Percentiles rank a stretch among this genome's conserved stretches.
Conservation (phyloP, 2,329 filamentous ascomycete genomes). For the Penicillium sp. region DNA sequence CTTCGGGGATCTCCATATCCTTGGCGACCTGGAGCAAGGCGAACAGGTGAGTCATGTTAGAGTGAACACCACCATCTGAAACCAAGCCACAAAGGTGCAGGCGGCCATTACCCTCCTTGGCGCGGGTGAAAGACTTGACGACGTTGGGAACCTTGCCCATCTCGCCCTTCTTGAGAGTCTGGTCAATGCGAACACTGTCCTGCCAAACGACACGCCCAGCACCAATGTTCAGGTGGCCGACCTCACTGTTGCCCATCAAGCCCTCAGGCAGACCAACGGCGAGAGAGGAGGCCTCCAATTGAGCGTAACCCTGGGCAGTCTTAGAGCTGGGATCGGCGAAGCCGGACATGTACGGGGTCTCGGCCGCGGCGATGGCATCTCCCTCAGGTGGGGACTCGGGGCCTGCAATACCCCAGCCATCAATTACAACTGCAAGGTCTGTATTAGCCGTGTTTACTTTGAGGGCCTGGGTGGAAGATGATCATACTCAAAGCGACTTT, state of each 20-base stretch:
- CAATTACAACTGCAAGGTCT: conserved; percentile 77
- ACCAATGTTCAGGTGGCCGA: conserved; percentile 97
- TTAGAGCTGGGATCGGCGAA: conserved; percentile 65
- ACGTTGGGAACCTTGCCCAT: conserved; percentile 73
- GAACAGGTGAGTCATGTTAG: conserved; percentile 91
- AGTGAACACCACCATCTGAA: conserved; percentile 93
- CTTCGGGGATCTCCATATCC: conserved; percentile 77
- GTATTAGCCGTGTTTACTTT: conserved; percentile 16
- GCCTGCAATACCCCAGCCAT: conserved; percentile 91
- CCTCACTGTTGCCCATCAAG: conserved; percentile 98
- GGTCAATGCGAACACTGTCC: conserved; percentile 94
- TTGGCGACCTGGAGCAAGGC: conserved; percentile 86
- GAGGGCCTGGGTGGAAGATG: conserved; percentile 30
- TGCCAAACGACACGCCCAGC: conserved; percentile 98
- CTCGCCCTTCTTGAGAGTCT: conserved; percentile 80
- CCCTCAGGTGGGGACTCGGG: conserved; percentile 78
- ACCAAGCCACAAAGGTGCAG: conserved; percentile 89
- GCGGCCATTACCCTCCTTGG: conserved; percentile 83
- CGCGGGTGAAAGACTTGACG: conserved; percentile 69
- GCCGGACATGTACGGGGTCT: conserved; percentile 92
- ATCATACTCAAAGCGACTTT: conserved; percentile 64
- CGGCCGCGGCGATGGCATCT: conserved; percentile 89
- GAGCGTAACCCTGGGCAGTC: conserved; percentile 77
- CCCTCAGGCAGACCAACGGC: conserved; percentile 95
- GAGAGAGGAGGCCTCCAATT: conserved; percentile 92